Percentiles rank a stretch among this genome's conserved stretches.
These are phyloP conservation scores for Xylaria curta DNA, from an alignment of 495 filamentous ascomycete species.

Conservation along the genomic window DNA sequence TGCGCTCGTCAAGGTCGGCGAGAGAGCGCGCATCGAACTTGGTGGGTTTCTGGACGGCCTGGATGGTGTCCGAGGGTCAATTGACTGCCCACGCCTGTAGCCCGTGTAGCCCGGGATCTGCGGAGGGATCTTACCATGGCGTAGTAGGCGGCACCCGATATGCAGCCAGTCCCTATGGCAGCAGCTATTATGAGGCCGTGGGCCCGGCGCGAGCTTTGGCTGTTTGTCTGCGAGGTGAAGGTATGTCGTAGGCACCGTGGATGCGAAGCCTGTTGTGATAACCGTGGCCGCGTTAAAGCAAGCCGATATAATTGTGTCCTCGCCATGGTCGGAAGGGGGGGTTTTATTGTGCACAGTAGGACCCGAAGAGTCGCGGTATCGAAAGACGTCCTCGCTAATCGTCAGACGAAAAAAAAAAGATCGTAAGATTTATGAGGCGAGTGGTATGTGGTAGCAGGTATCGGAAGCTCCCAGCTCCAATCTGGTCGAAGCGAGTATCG, in stretches of 20 bases:
- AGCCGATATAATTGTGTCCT: slow-evolving; percentile 34
- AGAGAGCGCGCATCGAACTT: slow-evolving; percentile 60
- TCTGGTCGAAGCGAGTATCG: slow-evolving; percentile 14
- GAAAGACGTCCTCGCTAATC: slow-evolving; percentile 16
- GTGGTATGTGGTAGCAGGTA: not conserved
- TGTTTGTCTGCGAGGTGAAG: slow-evolving; percentile 31
- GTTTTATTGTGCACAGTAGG: not conserved
- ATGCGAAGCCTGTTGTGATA: slow-evolving; percentile 27
- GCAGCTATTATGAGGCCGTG: slow-evolving; percentile 29
- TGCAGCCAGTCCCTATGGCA: slow-evolving; percentile 30
- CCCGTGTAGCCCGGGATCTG: not conserved
- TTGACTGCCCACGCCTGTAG: slow-evolving; percentile 19
- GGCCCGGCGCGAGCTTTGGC: slow-evolving; percentile 31
- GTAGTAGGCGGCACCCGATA: slow-evolving; percentile 35
- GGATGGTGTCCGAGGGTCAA: slow-evolving; percentile 29
- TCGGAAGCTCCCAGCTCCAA: slow-evolving; percentile 16
- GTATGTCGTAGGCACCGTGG: slow-evolving; percentile 31
- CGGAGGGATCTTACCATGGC: slow-evolving; percentile 34
- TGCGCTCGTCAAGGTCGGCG: slow-evolving; percentile 71
- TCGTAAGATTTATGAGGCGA: slow-evolving; percentile 26
- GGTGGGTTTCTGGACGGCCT: slow-evolving; percentile 48
- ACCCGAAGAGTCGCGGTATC: not conserved
- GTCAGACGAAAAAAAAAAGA: slow-evolving; percentile 21
- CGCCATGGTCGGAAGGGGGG: slow-evolving; percentile 30
- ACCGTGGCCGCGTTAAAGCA: slow-evolving; percentile 32